Evolutionary conservation across 495 filamentous ascomycete species (phyloP).

Genomic region (Hypoxylon intermedium): DNA sequence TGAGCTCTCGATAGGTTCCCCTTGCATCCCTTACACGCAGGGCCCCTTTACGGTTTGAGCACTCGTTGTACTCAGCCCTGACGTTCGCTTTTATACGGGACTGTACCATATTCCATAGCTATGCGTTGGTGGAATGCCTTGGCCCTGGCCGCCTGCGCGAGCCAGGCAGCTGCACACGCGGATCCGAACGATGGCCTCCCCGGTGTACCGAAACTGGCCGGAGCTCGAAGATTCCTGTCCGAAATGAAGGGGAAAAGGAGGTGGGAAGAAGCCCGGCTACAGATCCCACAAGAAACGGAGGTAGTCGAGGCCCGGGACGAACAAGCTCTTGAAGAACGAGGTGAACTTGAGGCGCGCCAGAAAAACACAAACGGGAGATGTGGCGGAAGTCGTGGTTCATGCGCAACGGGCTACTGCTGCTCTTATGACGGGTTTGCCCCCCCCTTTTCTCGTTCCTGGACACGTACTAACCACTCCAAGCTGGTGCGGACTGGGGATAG

Average conservation of each 20-base stretch:
- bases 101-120: constrained; percentile 8
- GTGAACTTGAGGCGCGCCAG: constrained; percentile 37
- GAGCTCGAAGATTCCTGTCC: constrained; percentile 44
- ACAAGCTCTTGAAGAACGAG: constrained; percentile 18
- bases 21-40: background rate
- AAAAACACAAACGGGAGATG: constrained; percentile 43
- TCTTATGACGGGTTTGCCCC: constrained; percentile 62
- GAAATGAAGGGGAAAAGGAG: constrained; percentile 42
- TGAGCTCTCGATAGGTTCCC: background rate
- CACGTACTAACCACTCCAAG: constrained; percentile 51
- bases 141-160: constrained; percentile 38
- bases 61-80: constrained; percentile 7
- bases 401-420: constrained; percentile 66
- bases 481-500: constrained; percentile 65
- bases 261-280: constrained; percentile 30
- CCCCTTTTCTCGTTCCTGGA: background rate
- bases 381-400: constrained; percentile 55
- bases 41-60: constrained; percentile 1
- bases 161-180: constrained; percentile 41
- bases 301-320: constrained; percentile 10
- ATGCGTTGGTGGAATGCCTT: constrained; percentile 43
- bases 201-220: constrained; percentile 42
- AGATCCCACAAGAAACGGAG: constrained; percentile 11
- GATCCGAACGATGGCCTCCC: constrained; percentile 27
- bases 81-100: constrained; percentile 30